Base-by-base conservation (phyloP, 306 rosid species). In the Styphnolobium japonicum region DNA sequence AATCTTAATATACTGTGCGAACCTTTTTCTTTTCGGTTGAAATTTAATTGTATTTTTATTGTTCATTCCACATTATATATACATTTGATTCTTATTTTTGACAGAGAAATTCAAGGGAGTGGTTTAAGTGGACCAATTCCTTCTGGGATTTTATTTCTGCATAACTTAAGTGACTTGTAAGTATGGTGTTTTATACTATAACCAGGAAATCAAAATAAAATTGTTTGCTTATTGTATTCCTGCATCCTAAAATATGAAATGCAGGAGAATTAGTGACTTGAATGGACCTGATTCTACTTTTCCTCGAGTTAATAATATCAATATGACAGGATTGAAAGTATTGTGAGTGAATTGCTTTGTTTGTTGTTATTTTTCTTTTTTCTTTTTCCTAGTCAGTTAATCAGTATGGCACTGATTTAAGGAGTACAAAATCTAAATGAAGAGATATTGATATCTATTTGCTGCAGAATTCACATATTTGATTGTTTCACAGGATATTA, bases 111-210 rank as follows among this genome's bases (percentile, higher is more conserved):
- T 74, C 92, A 86, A 51, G 97, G 85, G 6, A 85, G 89, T 74
- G 92, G 92, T 36, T 80, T 92, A 82, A 90, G 70, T 2, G 94
- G 97, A 57, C 93, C 93, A 21, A 90, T 92, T 84, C 94, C 94
- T 79, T 8, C 57, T 2, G 78, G 45, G 80, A 88, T 92, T 76
- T 79, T 83, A 76, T 36, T 0, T 34, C 80, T 81, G 81, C 73
- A 57, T 25, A 69, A 40, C 2, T 62, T 92, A 73, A 29, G 27
- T 0, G 85, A 87, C 66, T 16, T 92, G 97, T 92, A 42, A 87
- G 97, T 88, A 22, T 74, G 27, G 23, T 18, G 23, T 66, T 53
- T 43, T 16, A 10, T 23, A 43, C 12, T 10, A 2, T 4, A 23
- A 34, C 14, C 4, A 10, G 3, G 6, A 15, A 42, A 63, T 68